Base-by-base conservation (phyloP, 176 grass and related monocot species). In the Pharus latifolius region DNA sequence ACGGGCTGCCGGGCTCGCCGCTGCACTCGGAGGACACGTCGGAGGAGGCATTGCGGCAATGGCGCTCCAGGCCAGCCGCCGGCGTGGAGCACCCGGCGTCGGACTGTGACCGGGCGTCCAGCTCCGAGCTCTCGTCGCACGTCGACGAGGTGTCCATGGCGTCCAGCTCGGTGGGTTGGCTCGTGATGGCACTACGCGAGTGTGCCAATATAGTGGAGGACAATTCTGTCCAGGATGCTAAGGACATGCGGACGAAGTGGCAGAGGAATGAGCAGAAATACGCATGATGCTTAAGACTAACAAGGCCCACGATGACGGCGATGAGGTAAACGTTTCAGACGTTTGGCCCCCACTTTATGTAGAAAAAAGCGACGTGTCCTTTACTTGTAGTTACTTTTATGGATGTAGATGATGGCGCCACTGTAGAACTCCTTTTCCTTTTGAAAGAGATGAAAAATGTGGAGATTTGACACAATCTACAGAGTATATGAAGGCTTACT, bases 101-200 rank as follows among this genome's bases (percentile, higher is more conserved):
- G 32, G 71, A 67, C 3, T 50, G 77, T 55, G 65, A 79, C 60
- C 74, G 82, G 23, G 71, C 73, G 75, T 88, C 85, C 61, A 73
- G 13, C 66, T 92, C 85, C 14, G 85, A 88, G 43, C 80, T 80
- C 70, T 88, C 90, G 38, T 92, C 85, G 67, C 82, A 82, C 51
- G 78, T 82, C 24, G 71, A 80, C 25, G 89, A 85, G 74, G 81
- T 83, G 50, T 85, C 85, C 85, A 92, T 92, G n/a, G n/a, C n/a
- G n/a, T n/a, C n/a, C n/a, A n/a, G n/a, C n/a, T n/a, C n/a, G n/a
- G n/a, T n/a, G n/a, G n/a, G n/a, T n/a, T n/a, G n/a, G n/a, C n/a
- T n/a, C n/a, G n/a, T n/a, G n/a, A n/a, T n/a, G n/a, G n/a, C n/a
- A n/a, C 38, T 29, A 56, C 62, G 35, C 56, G 72, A 50, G 18